Base-by-base conservation (phyloP, 768 basidiomycete species). In the Trametes gibbosa region DNA sequence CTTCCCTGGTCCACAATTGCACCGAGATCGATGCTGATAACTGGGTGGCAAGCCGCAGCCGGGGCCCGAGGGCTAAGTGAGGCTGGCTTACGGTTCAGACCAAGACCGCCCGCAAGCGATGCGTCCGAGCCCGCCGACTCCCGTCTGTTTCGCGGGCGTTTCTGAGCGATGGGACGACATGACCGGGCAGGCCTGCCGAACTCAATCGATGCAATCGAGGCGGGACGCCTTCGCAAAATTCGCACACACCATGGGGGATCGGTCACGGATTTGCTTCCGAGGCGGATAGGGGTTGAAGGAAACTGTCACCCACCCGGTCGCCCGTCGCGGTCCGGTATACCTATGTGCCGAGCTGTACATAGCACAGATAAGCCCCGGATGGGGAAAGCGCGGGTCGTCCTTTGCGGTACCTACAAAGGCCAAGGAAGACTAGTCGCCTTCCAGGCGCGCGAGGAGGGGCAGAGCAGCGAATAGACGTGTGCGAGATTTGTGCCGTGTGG, bases 1-100 rank as follows among this genome's bases (percentile, higher is more conserved):
- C 64, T 64, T 35, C 64, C 59, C 51, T 67, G 62, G 56, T 67
- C 63, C 55, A 70, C 63, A 58, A 70, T 67, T 45, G 56, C 50
- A 51, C 49, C 66, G 35, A 68, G 63, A 61, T 68, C 59, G 69
- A 73, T 72, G 40, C 56, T 56, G 48, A 58, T 49, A 40, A 45
- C 43, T 34, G 23, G 59, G 56, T 54, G 61, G 55, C 50, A 35
- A 62, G 50, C 56, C 58, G 51, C 57, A 62, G 41, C 32, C 50
- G 59, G 49, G 24, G 25, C 21, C 57, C 52, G 62, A 29, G 27
- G 50, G 13, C 43, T 43, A 39, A 48, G 52, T 29, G 48, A 34
- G 60, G 50, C 43, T 50, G 55, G 49, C 55, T 58, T 50, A 50
- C 19, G 43, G 19, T 50, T 58, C 53, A 50, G 59, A 35, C 56